phyloP scores from a whole-genome alignment of 2,329 filamentous ascomycete species.

The Magnaporthiopsis rhizophila region DNA sequence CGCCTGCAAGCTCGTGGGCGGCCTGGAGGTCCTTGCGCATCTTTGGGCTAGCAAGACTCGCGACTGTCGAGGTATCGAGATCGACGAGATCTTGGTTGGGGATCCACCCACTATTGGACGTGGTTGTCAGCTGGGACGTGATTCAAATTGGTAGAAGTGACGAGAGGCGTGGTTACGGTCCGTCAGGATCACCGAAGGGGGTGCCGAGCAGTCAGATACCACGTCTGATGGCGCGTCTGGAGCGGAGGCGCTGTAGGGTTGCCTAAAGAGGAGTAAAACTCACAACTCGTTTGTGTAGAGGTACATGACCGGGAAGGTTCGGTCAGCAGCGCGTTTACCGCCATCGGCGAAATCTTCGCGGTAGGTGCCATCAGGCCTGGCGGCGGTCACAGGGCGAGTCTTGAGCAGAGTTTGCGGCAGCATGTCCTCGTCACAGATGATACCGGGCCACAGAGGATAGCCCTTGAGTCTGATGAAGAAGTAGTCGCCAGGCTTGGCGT shows the following conservation, averaged over 20 bases:
- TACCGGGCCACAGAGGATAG: slow-evolving; percentile 87
- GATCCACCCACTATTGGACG: slow-evolving; percentile 69
- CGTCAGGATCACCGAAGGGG: too few species aligned
- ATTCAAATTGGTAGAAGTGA: slow-evolving; percentile 8
- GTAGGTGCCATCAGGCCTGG: slow-evolving; percentile 75
- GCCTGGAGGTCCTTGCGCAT: slow-evolving; percentile 70
- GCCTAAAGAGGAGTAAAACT: slow-evolving; percentile 37
- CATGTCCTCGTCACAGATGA: slow-evolving; percentile 93
- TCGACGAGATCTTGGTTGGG: slow-evolving; percentile 74
- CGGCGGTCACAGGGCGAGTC: slow-evolving; percentile 75
- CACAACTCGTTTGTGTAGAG: slow-evolving; percentile 94
- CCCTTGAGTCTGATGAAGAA: slow-evolving; percentile 93
- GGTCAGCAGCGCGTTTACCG: slow-evolving; percentile 75
- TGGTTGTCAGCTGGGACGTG: slow-evolving; percentile 8
- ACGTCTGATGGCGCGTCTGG: too few species aligned
- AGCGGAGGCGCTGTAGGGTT: too few species aligned
- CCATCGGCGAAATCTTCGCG: slow-evolving; percentile 81
- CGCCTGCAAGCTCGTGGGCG: slow-evolving; percentile 73
- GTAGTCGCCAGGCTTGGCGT: slow-evolving; percentile 85
- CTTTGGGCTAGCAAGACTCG: slow-evolving; percentile 63
- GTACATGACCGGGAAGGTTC: slow-evolving; percentile 94
- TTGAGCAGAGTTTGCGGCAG: slow-evolving; percentile 71
- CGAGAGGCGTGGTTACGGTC: neutral
- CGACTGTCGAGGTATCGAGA: slow-evolving; percentile 65
- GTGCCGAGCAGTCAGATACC: too few species aligned